A percentile compares a stretch with the other conserved stretches of the same genome.
Evolutionary conservation across 2,329 filamentous ascomycete genomes (phyloP).

Genomic region (Penicillium corylophilum): DNA sequence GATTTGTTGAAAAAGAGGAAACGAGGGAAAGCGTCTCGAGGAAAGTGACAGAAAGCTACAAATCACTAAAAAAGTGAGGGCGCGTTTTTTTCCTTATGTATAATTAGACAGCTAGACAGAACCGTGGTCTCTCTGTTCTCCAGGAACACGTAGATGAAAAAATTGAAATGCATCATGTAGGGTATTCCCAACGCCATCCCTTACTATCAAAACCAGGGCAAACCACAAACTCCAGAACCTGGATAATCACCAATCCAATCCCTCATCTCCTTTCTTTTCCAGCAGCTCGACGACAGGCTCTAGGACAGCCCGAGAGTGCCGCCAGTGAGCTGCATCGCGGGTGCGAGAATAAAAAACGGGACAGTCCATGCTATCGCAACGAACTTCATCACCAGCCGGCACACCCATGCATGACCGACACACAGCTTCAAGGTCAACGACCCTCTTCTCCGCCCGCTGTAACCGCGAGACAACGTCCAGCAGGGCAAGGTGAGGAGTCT

Average conservation of each 20-base stretch:
- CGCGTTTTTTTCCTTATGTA: too few species aligned
- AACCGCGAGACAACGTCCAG: constrained; percentile 63
- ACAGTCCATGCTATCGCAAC: constrained; percentile 87
- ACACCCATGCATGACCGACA: constrained; percentile 79
- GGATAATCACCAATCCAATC: constrained; percentile 38
- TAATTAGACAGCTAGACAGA: too few species aligned
- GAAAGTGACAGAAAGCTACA: too few species aligned
- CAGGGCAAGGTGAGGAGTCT: constrained; percentile 56
- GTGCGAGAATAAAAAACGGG: constrained; percentile 74
- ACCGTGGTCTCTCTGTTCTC: too few species aligned
- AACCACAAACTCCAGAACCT: constrained; percentile 1
- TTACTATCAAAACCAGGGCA: background rate
- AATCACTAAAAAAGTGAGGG: too few species aligned
- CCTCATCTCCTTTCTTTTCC: constrained; percentile 33
- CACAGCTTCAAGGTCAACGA: constrained; percentile 64
- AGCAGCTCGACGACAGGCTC: constrained; percentile 39
- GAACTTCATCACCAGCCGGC: constrained; percentile 72
- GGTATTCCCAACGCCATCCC: constrained; percentile 11
- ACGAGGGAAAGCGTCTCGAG: background rate
- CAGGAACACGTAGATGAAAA: too few species aligned
- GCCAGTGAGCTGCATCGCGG: constrained; percentile 37
- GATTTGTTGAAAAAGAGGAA: too few species aligned
- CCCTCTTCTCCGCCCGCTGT: constrained; percentile 61
- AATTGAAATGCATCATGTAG: background rate
- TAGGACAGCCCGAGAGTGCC: constrained; percentile 37